Percentiles rank a stretch among this genome's conserved stretches.
Conservation (phyloP, 2,329 filamentous ascomycete species). For the Penicillium sp. region DNA sequence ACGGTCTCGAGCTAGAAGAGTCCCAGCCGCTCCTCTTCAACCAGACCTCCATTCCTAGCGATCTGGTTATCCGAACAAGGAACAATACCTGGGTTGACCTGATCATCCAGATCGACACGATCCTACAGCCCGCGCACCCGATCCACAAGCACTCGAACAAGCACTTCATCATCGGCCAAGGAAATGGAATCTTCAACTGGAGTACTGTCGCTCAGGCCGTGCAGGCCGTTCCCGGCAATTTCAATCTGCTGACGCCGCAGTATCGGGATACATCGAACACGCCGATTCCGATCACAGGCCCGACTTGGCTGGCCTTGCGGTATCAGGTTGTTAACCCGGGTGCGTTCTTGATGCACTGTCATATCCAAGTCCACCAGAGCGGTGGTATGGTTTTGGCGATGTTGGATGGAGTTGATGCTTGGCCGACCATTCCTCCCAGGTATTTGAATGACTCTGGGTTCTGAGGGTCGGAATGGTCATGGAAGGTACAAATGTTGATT, state of each 20-base stretch:
- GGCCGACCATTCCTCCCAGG: constrained; percentile 29
- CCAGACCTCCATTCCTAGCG: constrained; percentile 27
- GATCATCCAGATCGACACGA: constrained; percentile 47
- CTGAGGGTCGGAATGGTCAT: not conserved
- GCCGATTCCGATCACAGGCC: constrained; percentile 28
- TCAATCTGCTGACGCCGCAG: constrained; percentile 62
- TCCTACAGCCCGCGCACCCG: constrained; percentile 58
- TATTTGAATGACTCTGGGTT: constrained; percentile 21
- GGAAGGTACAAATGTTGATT: not conserved
- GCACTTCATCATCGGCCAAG: constrained; percentile 59
- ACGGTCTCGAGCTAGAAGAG: constrained; percentile 25
- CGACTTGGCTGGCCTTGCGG: constrained; percentile 47
- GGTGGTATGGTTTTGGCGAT: constrained; percentile 54
- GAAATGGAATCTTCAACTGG: constrained; percentile 55
- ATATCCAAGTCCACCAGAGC: constrained; percentile 53
- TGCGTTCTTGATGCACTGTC: constrained; percentile 55
- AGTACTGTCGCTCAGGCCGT: constrained; percentile 57
- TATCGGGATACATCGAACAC: constrained; percentile 55
- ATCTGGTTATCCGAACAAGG: constrained; percentile 51
- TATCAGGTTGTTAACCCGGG: constrained; percentile 54
- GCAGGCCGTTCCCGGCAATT: constrained; percentile 49
- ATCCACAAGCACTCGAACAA: constrained; percentile 69
- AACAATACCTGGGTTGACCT: constrained; percentile 59
- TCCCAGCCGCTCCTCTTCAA: constrained; percentile 29
- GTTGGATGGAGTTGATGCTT: constrained; percentile 53